Percentiles rank a stretch among this genome's conserved stretches.
Conservation (phyloP, 345 rosid species). For the Arabidopsis arenosa region DNA sequence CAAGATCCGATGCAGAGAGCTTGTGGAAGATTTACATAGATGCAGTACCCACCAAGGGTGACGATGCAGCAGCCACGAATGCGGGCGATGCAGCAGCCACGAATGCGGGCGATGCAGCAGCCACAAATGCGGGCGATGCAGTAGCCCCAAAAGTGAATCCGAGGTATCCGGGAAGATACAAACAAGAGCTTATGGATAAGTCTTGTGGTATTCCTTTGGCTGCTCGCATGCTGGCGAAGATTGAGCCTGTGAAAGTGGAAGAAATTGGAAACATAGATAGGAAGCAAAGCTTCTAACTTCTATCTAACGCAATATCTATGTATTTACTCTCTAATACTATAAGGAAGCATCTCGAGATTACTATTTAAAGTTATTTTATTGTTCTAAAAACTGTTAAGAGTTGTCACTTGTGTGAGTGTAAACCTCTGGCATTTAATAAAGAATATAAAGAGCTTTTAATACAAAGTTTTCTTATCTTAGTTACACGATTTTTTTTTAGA, state of each 20-base stretch:
- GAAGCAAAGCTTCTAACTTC: constrained; percentile 22
- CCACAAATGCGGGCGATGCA: no score
- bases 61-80: no score
- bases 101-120: no score
- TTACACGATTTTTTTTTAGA: no score
- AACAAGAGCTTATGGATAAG: constrained; percentile 47
- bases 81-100: no score
- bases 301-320: constrained; percentile 12
- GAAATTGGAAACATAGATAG: constrained; percentile 10
- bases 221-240: constrained; percentile 47
- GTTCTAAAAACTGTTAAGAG: not conserved
- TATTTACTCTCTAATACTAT: not conserved
- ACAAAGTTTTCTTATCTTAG: not conserved
- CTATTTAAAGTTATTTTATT: not conserved
- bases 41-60: not conserved
- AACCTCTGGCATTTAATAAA: constrained; percentile 8
- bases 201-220: constrained; percentile 56
- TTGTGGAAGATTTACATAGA: constrained; percentile 52
- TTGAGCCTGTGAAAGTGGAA: constrained; percentile 24
- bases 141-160: not conserved
- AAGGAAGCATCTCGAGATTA: constrained; percentile 6
- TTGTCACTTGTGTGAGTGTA: constrained; percentile 15
- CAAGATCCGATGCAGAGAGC: constrained; percentile 34
- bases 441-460: not conserved
- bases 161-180: constrained; percentile 28